Evolutionary conservation across 441 rosid species (phyloP).

Genomic region (Flueggea neowawraea): DNA sequence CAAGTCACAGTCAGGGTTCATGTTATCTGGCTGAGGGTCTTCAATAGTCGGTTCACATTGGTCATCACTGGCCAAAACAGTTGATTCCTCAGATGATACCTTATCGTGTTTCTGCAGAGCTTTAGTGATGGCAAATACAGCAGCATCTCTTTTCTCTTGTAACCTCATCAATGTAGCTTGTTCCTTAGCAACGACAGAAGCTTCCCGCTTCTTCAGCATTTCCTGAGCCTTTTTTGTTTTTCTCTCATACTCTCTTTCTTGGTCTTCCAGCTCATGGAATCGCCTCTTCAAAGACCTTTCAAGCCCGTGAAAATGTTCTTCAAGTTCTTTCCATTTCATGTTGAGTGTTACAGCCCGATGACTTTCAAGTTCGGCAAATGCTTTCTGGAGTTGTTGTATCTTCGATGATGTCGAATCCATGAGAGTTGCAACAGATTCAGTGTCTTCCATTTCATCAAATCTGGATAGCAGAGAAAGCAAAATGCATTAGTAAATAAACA

Average conservation of each 20-base stretch:
- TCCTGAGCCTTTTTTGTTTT: constrained; percentile 79
- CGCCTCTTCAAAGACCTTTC: constrained; percentile 97
- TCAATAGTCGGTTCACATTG: constrained; percentile 32
- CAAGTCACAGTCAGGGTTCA: constrained; percentile 41
- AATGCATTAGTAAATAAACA: background rate
- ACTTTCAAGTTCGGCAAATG: constrained; percentile 97
- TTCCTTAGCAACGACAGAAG: constrained; percentile 80
- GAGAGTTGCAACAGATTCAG: constrained; percentile 69
- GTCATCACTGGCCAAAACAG: constrained; percentile 34
- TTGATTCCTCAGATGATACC: constrained; percentile 35
- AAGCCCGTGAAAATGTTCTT: constrained; percentile 96
- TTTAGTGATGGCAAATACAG: constrained; percentile 59
- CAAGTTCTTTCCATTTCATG: constrained; percentile 94
- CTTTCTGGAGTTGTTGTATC: constrained; percentile 97
- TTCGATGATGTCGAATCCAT: constrained; percentile 82
- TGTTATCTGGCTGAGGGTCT: constrained; percentile 39
- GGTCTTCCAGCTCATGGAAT: constrained; percentile 93
- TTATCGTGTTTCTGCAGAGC: constrained; percentile 58
- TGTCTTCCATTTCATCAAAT: constrained; percentile 58
- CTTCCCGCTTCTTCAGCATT: constrained; percentile 63
- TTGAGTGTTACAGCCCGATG: constrained; percentile 85
- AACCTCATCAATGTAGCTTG: constrained; percentile 68
- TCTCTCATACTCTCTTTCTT: constrained; percentile 72
- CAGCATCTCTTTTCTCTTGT: constrained; percentile 87
- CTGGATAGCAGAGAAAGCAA: constrained; percentile 15